Evolutionary conservation across 1,284 basidiomycete genomes (phyloP), one percentile per base, ranked within the genome.

Genomic region (Puccinia sorghi): DNA sequence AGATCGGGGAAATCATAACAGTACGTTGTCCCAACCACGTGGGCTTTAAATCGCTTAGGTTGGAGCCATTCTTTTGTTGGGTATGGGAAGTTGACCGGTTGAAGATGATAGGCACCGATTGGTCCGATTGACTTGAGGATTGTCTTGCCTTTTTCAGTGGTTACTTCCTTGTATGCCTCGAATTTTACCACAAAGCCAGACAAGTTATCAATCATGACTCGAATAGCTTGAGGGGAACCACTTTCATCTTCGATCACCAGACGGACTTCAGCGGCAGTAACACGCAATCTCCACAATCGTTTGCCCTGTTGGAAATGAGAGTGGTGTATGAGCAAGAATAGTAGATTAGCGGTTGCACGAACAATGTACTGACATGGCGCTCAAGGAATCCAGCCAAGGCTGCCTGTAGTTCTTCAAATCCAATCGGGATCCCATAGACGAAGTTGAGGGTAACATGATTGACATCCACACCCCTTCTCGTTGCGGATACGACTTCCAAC

Each of bases 371-470:
- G 20, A 79, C 77, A 84, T 98, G 94, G 63, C 97, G 92, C 84
- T 98, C 96, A 82, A 99, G 94, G 88, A 99, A 99, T 66, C 95
- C 96, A 22, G 94, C 91, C 79, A 99, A 92, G 9, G 96, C 96
- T 80, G 92, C 91, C 80, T 98, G 90, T 12, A 99, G 94, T 82
- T 98, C 94, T 82, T 97, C 95, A 82, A 98, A 97, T 50, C 91
- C 92, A 82, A 99, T 93, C 39, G 91, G 90, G 80, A 99, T 91
- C 84, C 92, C 93, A 88, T 99, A 99, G 84, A 99, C 91, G 86
- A 97, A 98, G 87, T 97, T 97, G 89, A 98, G 93, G 86, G 92
- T 93, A 84, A 97, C 95, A 85, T 97, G 93, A 85, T 97, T 97
- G 87, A 92, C 93, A 85, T 97, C 94, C 2, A 93, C 92, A 83